Conservation (phyloP, 441 rosid genomes). For the Raphanus hybrid region DNA sequence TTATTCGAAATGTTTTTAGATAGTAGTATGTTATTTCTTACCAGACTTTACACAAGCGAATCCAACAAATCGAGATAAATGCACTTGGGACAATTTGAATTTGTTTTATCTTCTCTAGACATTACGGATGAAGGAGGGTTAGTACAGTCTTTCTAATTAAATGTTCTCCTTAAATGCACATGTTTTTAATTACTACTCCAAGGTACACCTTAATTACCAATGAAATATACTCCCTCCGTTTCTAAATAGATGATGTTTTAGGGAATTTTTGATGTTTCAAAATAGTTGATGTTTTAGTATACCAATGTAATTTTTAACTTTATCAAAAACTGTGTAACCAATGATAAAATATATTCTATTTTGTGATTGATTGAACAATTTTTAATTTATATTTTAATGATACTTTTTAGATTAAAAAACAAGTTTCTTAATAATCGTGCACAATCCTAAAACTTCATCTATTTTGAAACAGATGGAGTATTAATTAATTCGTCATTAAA, state of each 20-base stretch:
- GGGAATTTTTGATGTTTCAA: no score
- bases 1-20: background rate
- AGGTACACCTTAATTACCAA: constrained; percentile 22
- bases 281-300: no score
- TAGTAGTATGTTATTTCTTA: background rate
- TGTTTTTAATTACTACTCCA: background rate
- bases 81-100: constrained; percentile 12
- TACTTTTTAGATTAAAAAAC: no score
- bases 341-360: no score
- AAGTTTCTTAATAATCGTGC: no score
- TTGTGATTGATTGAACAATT: no score
- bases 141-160: constrained; percentile 31
- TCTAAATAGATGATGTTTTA: no score
- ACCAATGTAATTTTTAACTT: no score
- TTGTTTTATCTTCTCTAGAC: constrained; percentile 43
- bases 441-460: no score
- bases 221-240: background rate
- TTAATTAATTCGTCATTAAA: constrained; percentile 35
- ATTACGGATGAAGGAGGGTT: constrained; percentile 33
- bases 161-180: constrained; percentile 38
- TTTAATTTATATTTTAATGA: no score
- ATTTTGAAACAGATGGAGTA: no score
- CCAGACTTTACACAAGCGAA: constrained; percentile 23
- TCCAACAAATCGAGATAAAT: constrained; percentile 35
- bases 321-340: no score